Evolutionary conservation across 2,329 filamentous ascomycete species (phyloP).

Genomic region (Dryadomyces quercus-mongolicae): DNA sequence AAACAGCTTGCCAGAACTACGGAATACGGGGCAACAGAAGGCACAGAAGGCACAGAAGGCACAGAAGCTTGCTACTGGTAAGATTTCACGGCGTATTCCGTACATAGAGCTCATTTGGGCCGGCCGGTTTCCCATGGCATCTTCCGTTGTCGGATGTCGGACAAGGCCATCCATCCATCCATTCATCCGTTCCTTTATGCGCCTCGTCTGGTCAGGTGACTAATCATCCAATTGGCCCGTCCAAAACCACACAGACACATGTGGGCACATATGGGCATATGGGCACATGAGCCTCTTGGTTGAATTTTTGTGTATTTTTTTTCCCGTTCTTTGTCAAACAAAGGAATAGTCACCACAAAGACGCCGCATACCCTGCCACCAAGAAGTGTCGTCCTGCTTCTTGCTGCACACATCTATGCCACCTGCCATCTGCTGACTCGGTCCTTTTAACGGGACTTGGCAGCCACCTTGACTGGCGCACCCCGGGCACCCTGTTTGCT

Average conservation of each 20-base stretch:
- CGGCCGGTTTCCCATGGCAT: too few relatives aligned
- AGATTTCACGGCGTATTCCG: too few relatives aligned
- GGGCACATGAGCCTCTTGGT: not conserved
- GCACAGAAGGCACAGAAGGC: too few relatives aligned
- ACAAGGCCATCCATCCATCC: too few relatives aligned
- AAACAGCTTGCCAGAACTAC: too few relatives aligned
- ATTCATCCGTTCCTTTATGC: too few relatives aligned
- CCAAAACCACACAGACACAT: not conserved
- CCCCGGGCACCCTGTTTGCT: slow-evolving; percentile 98
- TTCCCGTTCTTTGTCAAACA: not conserved
- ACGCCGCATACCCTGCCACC: slow-evolving; percentile 7
- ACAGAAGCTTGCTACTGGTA: too few relatives aligned
- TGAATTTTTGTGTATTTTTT: slow-evolving; percentile 1
- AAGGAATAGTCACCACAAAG: slow-evolving; percentile 6
- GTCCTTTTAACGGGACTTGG: slow-evolving; percentile 65
- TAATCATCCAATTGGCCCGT: too few relatives aligned
- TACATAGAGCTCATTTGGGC: too few relatives aligned
- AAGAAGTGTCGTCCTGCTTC: not conserved
- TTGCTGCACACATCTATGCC: not conserved
- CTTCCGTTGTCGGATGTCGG: too few relatives aligned
- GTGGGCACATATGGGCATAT: not conserved
- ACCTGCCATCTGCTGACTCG: not conserved
- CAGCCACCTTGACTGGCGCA: slow-evolving; percentile 70
- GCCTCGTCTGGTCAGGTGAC: too few relatives aligned
- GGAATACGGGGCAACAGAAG: too few relatives aligned